Percentiles rank a stretch among this genome's conserved stretches.
Evolutionary conservation across 1,139 yeast species (phyloP).

Genomic region (Candida sanyaensis): DNA sequence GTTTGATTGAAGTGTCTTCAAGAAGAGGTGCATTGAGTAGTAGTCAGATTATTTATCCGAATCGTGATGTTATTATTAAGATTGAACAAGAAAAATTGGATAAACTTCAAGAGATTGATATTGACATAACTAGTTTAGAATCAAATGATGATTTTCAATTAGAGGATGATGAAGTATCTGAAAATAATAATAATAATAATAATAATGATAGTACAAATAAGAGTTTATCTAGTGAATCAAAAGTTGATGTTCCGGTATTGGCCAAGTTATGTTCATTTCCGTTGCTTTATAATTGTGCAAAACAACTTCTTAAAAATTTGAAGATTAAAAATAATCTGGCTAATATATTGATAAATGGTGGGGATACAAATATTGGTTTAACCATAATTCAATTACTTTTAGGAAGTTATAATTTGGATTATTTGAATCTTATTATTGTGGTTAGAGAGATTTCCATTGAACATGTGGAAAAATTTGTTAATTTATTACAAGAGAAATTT

Average conservation of each 20-base stretch:
- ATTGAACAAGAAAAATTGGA: slow-evolving; percentile 28
- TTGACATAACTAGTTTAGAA: slow-evolving; percentile 15
- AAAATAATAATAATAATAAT: slow-evolving; percentile 5
- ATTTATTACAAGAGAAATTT: slow-evolving; percentile 22
- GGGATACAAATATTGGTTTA: slow-evolving; percentile 41
- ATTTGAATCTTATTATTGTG: slow-evolving; percentile 31
- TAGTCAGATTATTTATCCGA: slow-evolving; percentile 35
- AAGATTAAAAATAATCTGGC: slow-evolving; percentile 18
- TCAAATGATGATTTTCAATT: slow-evolving; percentile 17
- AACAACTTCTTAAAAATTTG: slow-evolving; percentile 36
- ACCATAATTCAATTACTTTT: slow-evolving; percentile 37
- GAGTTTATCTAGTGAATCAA: not conserved
- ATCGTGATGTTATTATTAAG: slow-evolving; percentile 31
- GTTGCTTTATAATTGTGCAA: slow-evolving; percentile 40
- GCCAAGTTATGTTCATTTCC: slow-evolving; percentile 41
- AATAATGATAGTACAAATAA: not conserved
- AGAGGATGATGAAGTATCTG: slow-evolving; percentile 14
- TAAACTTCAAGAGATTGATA: slow-evolving; percentile 21
- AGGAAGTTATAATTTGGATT: slow-evolving; percentile 26
- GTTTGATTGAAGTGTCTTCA: slow-evolving; percentile 34
- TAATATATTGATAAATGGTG: slow-evolving; percentile 45
- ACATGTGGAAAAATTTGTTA: slow-evolving; percentile 25
- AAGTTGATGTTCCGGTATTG: slow-evolving; percentile 25
- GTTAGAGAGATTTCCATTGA: slow-evolving; percentile 28
- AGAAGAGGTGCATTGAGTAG: slow-evolving; percentile 42